Evolutionary conservation across 768 basidiomycete genomes (phyloP), one percentile per base, ranked within the genome.

Genomic region (Auricularia sp.): DNA sequence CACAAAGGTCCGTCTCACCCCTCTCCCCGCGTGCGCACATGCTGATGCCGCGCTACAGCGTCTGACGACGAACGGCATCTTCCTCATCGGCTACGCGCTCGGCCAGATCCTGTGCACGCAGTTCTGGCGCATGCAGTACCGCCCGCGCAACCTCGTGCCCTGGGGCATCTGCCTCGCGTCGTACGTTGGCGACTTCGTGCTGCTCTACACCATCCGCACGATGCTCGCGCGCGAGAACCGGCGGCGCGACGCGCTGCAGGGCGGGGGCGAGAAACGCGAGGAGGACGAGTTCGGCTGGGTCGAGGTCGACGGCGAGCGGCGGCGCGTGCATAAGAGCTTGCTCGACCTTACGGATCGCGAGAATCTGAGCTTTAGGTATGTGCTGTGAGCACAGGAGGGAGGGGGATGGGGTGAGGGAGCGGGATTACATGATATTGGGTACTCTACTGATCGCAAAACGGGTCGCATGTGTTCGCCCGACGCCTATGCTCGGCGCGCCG

Each of bases 41-140:
- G 56, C 51, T 34, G 14, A 60, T 21, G 54, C 56, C 23, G 11
- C 34, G 18, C 56, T 33, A 10, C 34, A 66, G 67, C 68, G 64
- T 36, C 62, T 69, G 29, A 63, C 67, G 1, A 64, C 61, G 14
- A 66, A 69, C 63, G 73, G 71, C 1, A 70, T 74, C 60, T 67
- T 73, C 64, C 68, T 73, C n/a, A 69, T 73, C 39, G 72, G 70
- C 0, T 75, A 74, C 68, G 73, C 73, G 62, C 63, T 75, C 2
- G 74, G 73, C 44, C 72, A 73, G 64, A 65, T 74, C 3, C 64
- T 68, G 23, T 67, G 67, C 51, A 72, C 72, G 12, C 69, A 70
- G 42, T 70, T 70, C 66, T 72, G 70, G 70, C 58, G 66, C 42
- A 61, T 61, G 18, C n/a, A 69, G 61, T 69, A 69, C 64, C 44